A percentile compares a stretch with the other conserved stretches of the same genome.
Evolutionary conservation across 2,329 filamentous ascomycete genomes (phyloP).

Genomic region (Cordyceps militaris): DNA sequence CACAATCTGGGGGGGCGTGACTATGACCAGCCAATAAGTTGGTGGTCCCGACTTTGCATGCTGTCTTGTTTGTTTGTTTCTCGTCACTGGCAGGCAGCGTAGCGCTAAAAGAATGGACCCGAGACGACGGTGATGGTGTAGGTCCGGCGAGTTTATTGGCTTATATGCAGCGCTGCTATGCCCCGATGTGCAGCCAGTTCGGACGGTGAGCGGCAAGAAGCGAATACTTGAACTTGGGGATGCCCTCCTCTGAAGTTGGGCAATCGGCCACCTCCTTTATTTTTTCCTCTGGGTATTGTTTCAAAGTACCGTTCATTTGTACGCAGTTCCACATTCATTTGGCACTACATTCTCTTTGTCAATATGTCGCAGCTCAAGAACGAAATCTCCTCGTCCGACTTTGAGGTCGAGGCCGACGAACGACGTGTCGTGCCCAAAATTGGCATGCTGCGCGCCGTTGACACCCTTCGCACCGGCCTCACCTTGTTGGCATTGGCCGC

Average conservation of each 20-base stretch:
- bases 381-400: conserved; percentile 38
- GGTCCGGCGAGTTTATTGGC: not conserved
- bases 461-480: conserved; percentile 39
- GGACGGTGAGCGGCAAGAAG: not conserved
- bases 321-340: not conserved
- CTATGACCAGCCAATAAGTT: not conserved
- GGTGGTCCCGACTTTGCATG: no score
- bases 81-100: not conserved
- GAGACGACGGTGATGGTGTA: not conserved
- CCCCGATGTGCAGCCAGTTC: not conserved
- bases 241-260: not conserved
- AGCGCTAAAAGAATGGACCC: not conserved
- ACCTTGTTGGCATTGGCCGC: conserved; percentile 44
- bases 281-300: not conserved
- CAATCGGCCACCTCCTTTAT: not conserved
- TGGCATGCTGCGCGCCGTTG: conserved; percentile 33
- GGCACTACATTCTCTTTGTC: conserved; percentile 17
- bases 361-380: conserved; percentile 31
- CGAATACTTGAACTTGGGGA: conserved; percentile 5
- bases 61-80: not conserved
- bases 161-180: not conserved
- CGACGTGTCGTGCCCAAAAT: conserved; percentile 30
- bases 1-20: not conserved
- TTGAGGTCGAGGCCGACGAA: conserved; percentile 38
- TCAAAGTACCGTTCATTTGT: not conserved